These are phyloP conservation scores for Phytophthora megakarya DNA, from an alignment of 352 stramenopile genomes.

Conservation along the genomic window DNA sequence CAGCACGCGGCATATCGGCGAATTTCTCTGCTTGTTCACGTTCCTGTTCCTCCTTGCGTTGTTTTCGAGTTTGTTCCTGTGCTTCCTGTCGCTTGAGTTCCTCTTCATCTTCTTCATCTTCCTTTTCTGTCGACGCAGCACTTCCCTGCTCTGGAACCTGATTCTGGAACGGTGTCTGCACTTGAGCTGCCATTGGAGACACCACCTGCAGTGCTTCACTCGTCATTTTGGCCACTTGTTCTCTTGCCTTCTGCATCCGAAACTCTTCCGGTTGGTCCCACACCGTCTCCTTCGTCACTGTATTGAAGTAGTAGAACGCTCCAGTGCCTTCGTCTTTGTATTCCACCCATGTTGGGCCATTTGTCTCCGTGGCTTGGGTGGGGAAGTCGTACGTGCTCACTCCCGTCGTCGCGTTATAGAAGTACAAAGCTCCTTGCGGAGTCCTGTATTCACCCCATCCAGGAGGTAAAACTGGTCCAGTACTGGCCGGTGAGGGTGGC, in stretches of 20 bases:
- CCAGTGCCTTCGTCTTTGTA: conserved; percentile 78
- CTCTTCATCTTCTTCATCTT: conserved; percentile 43
- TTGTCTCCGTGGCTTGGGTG: neutral
- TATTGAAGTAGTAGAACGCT: conserved; percentile 85
- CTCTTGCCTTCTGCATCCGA: conserved; percentile 71
- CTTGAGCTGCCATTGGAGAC: conserved; percentile 9
- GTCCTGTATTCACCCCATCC: conserved; percentile 71
- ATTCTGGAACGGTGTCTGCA: conserved; percentile 4
- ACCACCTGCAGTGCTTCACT: conserved; percentile 27
- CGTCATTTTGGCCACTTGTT: conserved; percentile 75
- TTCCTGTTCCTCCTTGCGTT: conserved; percentile 54
- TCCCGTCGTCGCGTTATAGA: conserved; percentile 59
- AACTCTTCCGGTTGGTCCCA: conserved; percentile 85
- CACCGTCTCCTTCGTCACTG: conserved; percentile 68
- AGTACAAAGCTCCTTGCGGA: conserved; percentile 61
- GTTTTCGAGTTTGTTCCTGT: conserved; percentile 35
- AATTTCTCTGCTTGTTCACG: conserved; percentile 48
- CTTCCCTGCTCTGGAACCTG: conserved; percentile 8
- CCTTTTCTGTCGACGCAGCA: conserved; percentile 21
- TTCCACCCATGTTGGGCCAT: conserved; percentile 58
- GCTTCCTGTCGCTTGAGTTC: conserved; percentile 25
- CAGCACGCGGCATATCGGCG: conserved; percentile 48
- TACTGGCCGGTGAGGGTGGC: conserved; percentile 21
- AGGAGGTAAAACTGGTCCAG: conserved; percentile 32
- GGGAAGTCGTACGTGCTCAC: conserved; percentile 70